A percentile compares a stretch with the other conserved stretches of the same genome.
These are phyloP conservation scores for Dothidotthia symphoricarpi DNA, from an alignment of 2,329 filamentous ascomycete genomes.

Conservation along the genomic window DNA sequence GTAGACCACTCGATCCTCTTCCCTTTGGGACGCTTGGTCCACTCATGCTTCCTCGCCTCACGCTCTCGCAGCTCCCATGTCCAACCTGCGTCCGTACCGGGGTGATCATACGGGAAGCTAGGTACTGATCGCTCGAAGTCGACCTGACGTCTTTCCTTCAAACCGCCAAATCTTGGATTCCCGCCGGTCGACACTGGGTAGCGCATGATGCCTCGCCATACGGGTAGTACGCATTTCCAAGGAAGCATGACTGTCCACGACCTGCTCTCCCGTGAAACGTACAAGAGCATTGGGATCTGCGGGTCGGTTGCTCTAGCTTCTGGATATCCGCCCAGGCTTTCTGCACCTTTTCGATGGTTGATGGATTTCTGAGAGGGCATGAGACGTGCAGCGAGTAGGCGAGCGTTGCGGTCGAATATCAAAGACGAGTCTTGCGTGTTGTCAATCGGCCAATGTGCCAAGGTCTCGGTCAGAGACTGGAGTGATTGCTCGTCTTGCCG, in stretches of 20 bases:
- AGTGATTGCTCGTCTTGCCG: constrained; percentile 24
- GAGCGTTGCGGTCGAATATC: constrained; percentile 67
- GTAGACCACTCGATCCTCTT: constrained; percentile 75
- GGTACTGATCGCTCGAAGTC: constrained; percentile 73
- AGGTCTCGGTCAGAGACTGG: constrained; percentile 54
- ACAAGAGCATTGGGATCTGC: constrained; percentile 71
- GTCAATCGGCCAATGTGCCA: constrained; percentile 69
- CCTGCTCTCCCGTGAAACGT: constrained; percentile 57
- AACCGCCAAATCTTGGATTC: constrained; percentile 77
- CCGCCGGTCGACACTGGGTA: constrained; percentile 76
- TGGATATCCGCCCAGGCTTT: constrained; percentile 62
- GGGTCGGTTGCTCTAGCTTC: constrained; percentile 62
- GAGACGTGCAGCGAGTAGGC: constrained; percentile 63
- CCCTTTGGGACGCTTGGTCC: constrained; percentile 76
- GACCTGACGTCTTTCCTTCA: constrained; percentile 76
- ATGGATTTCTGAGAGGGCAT: constrained; percentile 76
- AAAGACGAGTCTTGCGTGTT: constrained; percentile 46
- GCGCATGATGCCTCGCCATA: constrained; percentile 86
- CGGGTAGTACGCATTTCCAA: constrained; percentile 80
- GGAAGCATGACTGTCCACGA: constrained; percentile 83
- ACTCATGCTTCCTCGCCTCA: constrained; percentile 58
- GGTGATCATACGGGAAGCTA: constrained; percentile 85
- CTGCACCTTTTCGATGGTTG: constrained; percentile 69
- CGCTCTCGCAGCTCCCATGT: constrained; percentile 72
- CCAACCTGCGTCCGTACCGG: constrained; percentile 74